These are phyloP conservation scores for Pharnaceum exiguum DNA, from an alignment of 148 eudicot species.

Conservation along the genomic window DNA sequence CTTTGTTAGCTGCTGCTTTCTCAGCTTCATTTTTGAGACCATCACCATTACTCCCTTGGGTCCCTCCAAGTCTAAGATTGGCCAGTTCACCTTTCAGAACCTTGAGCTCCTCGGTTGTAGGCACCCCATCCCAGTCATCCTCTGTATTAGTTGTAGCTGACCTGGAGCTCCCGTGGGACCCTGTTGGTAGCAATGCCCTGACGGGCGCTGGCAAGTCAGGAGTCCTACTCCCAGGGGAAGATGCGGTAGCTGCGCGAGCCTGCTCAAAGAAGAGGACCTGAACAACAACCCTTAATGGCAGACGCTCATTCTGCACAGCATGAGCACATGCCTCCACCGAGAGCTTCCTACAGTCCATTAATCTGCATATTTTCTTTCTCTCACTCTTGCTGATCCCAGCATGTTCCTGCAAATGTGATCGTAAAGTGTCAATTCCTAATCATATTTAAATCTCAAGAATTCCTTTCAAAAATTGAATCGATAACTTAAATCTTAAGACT, in stretches of 20 bases:
- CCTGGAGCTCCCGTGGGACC: constrained; percentile 79
- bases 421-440: no score
- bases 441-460: no score
- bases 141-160: constrained; percentile 75
- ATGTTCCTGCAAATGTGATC: constrained; percentile 77
- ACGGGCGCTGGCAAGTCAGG: constrained; percentile 42
- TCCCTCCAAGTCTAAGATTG: constrained; percentile 37
- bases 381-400: constrained; percentile 70
- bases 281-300: constrained; percentile 72
- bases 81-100: constrained; percentile 68
- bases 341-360: constrained; percentile 87
- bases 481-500: background rate
- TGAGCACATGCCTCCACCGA: constrained; percentile 80
- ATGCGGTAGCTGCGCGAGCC: constrained; percentile 38
- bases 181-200: constrained; percentile 39
- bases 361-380: constrained; percentile 64
- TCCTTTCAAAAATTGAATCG: background rate
- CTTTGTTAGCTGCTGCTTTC: constrained; percentile 38
- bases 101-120: constrained; percentile 69
- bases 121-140: constrained; percentile 82
- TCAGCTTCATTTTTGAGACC: constrained; percentile 30
- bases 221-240: constrained; percentile 35
- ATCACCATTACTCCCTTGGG: constrained; percentile 20
- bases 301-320: constrained; percentile 85
- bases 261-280: constrained; percentile 94